These are phyloP conservation scores for Phaeomoniella chlamydospora DNA, from an alignment of 2,329 filamentous ascomycete species.

Conservation along the genomic window DNA sequence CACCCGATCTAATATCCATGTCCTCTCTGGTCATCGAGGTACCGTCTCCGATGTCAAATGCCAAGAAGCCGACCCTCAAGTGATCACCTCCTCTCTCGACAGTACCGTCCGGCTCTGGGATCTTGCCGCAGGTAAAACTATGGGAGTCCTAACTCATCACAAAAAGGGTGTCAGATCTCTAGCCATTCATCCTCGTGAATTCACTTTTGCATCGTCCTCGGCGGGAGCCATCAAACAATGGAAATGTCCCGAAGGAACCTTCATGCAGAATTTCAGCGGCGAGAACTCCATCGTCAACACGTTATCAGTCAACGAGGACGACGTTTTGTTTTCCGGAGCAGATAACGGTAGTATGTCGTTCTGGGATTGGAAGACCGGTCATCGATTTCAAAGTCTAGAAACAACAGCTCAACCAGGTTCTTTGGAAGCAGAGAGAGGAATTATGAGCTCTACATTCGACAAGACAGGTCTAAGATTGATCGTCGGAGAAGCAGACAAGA, in stretches of 20 bases:
- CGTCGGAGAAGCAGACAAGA: constrained; percentile 93
- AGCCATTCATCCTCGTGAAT: constrained; percentile 76
- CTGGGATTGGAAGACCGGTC: constrained; percentile 97
- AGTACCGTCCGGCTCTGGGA: constrained; percentile 89
- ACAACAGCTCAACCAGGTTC: constrained; percentile 89
- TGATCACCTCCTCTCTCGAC: constrained; percentile 87
- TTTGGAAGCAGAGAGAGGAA: constrained; percentile 81
- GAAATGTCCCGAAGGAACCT: constrained; percentile 95
- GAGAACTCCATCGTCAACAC: constrained; percentile 97
- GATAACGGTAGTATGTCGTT: constrained; percentile 96
- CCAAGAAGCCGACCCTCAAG: constrained; percentile 90
- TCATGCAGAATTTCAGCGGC: constrained; percentile 98
- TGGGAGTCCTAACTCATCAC: constrained; percentile 93
- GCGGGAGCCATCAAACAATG: constrained; percentile 96
- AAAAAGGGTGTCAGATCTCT: constrained; percentile 90
- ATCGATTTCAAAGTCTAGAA: constrained; percentile 79
- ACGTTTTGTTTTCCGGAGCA: constrained; percentile 85
- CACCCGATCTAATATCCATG: constrained; percentile 88
- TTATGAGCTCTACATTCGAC: constrained; percentile 92
- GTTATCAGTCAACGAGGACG: constrained; percentile 81
- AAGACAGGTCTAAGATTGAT: constrained; percentile 78
- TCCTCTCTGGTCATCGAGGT: constrained; percentile 76
- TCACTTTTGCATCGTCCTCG: constrained; percentile 87
- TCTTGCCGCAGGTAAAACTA: constrained; percentile 86
- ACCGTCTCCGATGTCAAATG: constrained; percentile 83